phyloP scores from a whole-genome alignment of 2,329 filamentous ascomycete genomes.

The Hawksworthiomyces lignivorus region DNA sequence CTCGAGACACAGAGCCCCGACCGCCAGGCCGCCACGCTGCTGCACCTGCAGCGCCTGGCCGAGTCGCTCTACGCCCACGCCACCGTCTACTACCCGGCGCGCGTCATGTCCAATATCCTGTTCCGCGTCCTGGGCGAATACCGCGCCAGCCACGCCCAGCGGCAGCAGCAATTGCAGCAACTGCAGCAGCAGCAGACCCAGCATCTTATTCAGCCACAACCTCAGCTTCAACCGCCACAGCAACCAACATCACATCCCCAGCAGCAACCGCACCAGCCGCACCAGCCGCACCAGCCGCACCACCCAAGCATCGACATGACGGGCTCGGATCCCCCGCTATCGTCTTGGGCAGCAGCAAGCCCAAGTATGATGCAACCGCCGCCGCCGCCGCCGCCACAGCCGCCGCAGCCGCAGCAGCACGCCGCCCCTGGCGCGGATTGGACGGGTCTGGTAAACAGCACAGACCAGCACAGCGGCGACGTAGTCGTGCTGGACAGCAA shows the following conservation, averaged over 20 bases:
- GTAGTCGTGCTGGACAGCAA: too few relatives aligned
- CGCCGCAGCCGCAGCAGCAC: neutral
- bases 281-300: too few relatives aligned
- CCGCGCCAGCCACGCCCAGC: neutral
- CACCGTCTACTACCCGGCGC: constrained; percentile 5
- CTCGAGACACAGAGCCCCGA: constrained; percentile 3
- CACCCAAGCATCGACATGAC: constrained; percentile 1
- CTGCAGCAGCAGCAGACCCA: constrained; percentile 1
- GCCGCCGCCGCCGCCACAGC: neutral
- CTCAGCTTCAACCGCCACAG: too few relatives aligned
- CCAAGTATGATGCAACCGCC: constrained; percentile 1
- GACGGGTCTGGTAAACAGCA: neutral
- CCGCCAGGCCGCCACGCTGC: constrained; percentile 5
- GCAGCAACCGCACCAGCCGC: too few relatives aligned
- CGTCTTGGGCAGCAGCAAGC: too few relatives aligned
- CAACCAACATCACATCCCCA: too few relatives aligned
- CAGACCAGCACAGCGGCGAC: neutral
- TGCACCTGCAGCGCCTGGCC: constrained; percentile 6
- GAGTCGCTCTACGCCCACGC: constrained; percentile 6
- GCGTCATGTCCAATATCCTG: constrained; percentile 7
- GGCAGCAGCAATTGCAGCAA: neutral
- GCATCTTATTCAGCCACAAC: neutral
- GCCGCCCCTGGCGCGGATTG: neutral
- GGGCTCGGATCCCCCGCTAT: neutral
- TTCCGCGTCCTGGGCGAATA: constrained; percentile 8